phyloP scores from a whole-genome alignment of 2,329 filamentous ascomycete genomes.

The Neurospora sp. region DNA sequence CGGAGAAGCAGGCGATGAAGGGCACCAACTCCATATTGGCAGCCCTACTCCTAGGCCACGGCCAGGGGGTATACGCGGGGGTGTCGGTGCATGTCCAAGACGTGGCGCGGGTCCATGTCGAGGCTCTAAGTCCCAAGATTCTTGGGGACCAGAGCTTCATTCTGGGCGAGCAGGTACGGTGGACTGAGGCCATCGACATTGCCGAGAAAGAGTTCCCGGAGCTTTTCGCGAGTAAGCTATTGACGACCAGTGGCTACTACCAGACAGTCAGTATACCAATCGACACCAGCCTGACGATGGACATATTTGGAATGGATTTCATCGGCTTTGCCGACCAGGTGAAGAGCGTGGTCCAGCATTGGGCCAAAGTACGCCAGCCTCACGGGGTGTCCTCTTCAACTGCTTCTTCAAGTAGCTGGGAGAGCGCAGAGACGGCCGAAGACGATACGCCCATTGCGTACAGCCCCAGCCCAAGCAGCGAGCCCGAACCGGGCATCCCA shows the following conservation, averaged over 20 bases:
- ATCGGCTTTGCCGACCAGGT: conserved; percentile 21
- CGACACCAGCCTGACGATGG: conserved; percentile 19
- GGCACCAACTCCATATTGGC: conserved; percentile 27
- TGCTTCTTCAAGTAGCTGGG: background rate
- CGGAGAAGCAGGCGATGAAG: conserved; percentile 19
- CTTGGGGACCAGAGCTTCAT: conserved; percentile 25
- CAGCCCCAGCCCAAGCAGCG: background rate
- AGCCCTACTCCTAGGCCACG: conserved; percentile 23
- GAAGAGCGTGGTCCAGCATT: conserved; percentile 19
- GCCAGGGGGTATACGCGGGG: conserved; percentile 18
- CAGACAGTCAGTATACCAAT: conserved; percentile 18
- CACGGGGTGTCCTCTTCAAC: background rate
- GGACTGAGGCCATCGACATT: conserved; percentile 30
- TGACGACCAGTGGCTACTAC: conserved; percentile 16
- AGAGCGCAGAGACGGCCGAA: background rate
- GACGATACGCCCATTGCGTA: background rate
- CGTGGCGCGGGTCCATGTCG: conserved; percentile 28
- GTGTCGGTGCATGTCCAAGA: conserved; percentile 28
- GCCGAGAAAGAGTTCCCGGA: conserved; percentile 22
- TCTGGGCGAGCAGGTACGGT: conserved; percentile 19
- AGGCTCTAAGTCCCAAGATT: conserved; percentile 23
- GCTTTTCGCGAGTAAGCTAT: conserved; percentile 19
- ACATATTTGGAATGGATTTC: conserved; percentile 20
- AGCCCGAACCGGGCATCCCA: background rate
- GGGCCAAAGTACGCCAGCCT: background rate